Evolutionary conservation across 495 filamentous ascomycete genomes (phyloP).

Genomic region (Thermothielavioides terrestris): DNA sequence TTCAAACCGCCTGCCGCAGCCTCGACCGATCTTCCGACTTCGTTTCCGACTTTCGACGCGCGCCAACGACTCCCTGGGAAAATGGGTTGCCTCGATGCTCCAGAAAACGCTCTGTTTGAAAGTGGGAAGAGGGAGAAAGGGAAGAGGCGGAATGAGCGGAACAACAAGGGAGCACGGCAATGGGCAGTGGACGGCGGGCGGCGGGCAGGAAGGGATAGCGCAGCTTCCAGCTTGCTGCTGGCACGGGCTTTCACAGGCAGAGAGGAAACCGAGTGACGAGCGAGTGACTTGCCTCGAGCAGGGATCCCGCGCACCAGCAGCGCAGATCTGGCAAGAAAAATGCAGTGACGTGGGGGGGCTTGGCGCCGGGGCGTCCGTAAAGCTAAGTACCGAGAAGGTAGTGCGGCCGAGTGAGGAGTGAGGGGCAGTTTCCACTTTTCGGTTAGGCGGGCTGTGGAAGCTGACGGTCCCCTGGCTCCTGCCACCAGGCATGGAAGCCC

Average conservation of each 20-base stretch:
- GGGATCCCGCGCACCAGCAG: not conserved
- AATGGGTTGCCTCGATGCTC: slow-evolving; percentile 10
- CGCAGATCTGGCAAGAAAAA: not conserved
- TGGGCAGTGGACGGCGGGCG: too few species aligned
- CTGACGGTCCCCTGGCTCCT: slow-evolving; percentile 7
- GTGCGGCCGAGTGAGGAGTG: too few species aligned
- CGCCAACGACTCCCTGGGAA: slow-evolving; percentile 31
- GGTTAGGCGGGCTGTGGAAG: slow-evolving; percentile 11
- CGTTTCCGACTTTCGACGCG: slow-evolving; percentile 11
- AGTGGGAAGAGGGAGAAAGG: slow-evolving; percentile 17
- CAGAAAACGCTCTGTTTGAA: slow-evolving; percentile 8
- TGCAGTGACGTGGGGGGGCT: not conserved
- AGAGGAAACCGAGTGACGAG: slow-evolving; percentile 7
- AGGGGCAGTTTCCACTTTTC: slow-evolving; percentile 12
- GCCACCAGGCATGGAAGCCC: too few species aligned
- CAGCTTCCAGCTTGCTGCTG: slow-evolving; percentile 9
- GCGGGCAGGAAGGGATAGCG: slow-evolving; percentile 24
- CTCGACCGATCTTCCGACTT: slow-evolving; percentile 5
- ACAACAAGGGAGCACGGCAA: slow-evolving; percentile 16
- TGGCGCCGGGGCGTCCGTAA: slow-evolving; percentile 1
- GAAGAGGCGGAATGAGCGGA: slow-evolving; percentile 21
- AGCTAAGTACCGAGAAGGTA: slow-evolving; percentile 16
- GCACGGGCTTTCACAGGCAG: slow-evolving; percentile 9
- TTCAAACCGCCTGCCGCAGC: slow-evolving; percentile 10
- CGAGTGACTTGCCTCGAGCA: slow-evolving; percentile 11